phyloP scores from a whole-genome alignment of 108 stramenopile species.

The Discostella pseudostelligera region DNA sequence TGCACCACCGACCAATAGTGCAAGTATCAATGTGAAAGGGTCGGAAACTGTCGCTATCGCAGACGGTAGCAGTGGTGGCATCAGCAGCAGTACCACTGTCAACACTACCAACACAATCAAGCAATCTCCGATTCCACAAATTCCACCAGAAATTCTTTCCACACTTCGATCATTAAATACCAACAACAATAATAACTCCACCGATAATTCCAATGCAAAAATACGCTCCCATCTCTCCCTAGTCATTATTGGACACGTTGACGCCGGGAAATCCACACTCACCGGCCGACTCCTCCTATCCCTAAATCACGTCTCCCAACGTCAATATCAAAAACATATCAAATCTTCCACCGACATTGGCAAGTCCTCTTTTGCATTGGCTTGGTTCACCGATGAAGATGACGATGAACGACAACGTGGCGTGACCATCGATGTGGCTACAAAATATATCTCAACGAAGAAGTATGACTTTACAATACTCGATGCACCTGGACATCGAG shows the following conservation, averaged over 20 bases:
- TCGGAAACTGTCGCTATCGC: not conserved
- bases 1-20: constrained; percentile 14
- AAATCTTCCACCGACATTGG: constrained; percentile 56
- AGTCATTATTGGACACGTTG: constrained; percentile 59
- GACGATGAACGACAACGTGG: constrained; percentile 71
- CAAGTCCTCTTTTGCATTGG: constrained; percentile 75
- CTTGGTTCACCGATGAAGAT: constrained; percentile 77
- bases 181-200: not conserved
- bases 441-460: constrained; percentile 42
- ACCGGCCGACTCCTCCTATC: constrained; percentile 71
- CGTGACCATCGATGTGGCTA: constrained; percentile 75
- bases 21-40: not conserved
- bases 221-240: constrained; percentile 44
- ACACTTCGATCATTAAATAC: constrained; percentile 18
- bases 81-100: constrained; percentile 2
- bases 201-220: not conserved
- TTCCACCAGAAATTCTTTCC: constrained; percentile 20
- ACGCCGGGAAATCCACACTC: constrained; percentile 83
- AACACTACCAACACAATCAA: constrained; percentile 2
- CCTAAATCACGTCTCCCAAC: constrained; percentile 57
- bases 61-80: not conserved
- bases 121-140: constrained; percentile 16
- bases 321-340: constrained; percentile 61
- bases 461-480: constrained; percentile 45
- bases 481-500: constrained; percentile 62